Evolutionary conservation across 2,329 filamentous ascomycete species (phyloP), one percentile per base, ranked within the genome.

Genomic region (Fusarium hainanense): DNA sequence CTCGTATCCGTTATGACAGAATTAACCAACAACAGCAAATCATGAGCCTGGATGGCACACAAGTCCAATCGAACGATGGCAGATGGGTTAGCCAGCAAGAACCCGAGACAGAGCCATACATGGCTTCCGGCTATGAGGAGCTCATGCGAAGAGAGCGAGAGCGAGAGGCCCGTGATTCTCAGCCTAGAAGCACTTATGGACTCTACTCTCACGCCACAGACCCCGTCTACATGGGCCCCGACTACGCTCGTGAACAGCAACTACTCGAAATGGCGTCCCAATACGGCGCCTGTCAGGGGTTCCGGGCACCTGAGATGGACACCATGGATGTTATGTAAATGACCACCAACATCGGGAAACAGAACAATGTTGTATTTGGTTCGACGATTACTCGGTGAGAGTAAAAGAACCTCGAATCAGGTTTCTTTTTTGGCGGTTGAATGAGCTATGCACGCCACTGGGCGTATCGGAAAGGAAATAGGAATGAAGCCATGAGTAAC

Each of bases 41-140:
- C 37, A 84, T 86, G 79, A 88, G 86, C 67, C 79, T 89, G 55
- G 88, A 90, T 70, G 85, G 83, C 41, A 87, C 83, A 1, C 75
- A 84, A 20, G 75, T 85, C 10, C 88, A 90, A 76, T 81, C 81
- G 5, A 78, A 80, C 11, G 85, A 89, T 63, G 84, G 87, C 27
- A 82, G 83, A 54, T 90, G 88, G 87, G 73, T 82, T 28, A 76
- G 77, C 28, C 77, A 73, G 46, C 58, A 71, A 21, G 80, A 75
- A 68, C 79, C 47, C 6, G 84, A 87, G 65, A 88, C 87, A 41
- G 93, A 97, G 79, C 93, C 93, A 1, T 97, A 97, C 79, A 97
- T 97, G 87, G 79, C 88, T 49, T 90, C 89, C 9, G 94, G 94
- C 16, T 97, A 97, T 77, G 91, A 93, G 74, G 84, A 88, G 75